A percentile compares a stretch with the other conserved stretches of the same genome.
Conservation (phyloP, 257 asterid genomes). For the Coffea eugenioides region DNA sequence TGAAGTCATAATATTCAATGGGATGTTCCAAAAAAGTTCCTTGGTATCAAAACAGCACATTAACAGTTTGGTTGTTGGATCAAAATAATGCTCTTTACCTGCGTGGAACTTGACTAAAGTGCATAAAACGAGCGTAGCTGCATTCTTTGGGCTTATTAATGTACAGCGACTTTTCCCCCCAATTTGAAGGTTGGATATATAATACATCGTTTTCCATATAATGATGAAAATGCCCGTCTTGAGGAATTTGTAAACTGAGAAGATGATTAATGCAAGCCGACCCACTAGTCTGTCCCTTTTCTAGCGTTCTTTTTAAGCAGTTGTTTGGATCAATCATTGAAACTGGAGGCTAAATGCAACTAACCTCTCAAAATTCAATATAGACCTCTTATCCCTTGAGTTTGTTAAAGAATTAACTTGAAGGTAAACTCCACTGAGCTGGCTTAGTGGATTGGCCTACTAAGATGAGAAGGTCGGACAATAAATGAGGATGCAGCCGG, state of each 20-base stretch:
- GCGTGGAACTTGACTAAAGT: not conserved
- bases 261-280: constrained; percentile 3
- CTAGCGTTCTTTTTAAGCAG: constrained; percentile 20
- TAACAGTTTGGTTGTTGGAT: not conserved
- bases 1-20: not conserved
- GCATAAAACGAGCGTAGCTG: not conserved
- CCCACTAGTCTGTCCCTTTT: not conserved
- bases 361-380: not conserved
- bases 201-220: constrained; percentile 14
- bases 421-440: constrained; percentile 3
- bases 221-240: constrained; percentile 12
- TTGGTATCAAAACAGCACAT: not conserved
- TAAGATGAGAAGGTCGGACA: not conserved
- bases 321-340: not conserved
- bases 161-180: constrained; percentile 7
- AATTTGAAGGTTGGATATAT: constrained; percentile 11
- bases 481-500: not conserved
- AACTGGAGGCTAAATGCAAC: not conserved
- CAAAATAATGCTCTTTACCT: not conserved
- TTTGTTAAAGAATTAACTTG: not conserved
- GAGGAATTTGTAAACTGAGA: constrained; percentile 5
- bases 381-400: constrained; percentile 9
- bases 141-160: constrained; percentile 7
- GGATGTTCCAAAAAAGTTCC: not conserved
- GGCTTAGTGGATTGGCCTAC: constrained; percentile 2